Evolutionary conservation across 2,329 filamentous ascomycete genomes (phyloP), one percentile per base, ranked within the genome.

Genomic region (Alternaria sp.): DNA sequence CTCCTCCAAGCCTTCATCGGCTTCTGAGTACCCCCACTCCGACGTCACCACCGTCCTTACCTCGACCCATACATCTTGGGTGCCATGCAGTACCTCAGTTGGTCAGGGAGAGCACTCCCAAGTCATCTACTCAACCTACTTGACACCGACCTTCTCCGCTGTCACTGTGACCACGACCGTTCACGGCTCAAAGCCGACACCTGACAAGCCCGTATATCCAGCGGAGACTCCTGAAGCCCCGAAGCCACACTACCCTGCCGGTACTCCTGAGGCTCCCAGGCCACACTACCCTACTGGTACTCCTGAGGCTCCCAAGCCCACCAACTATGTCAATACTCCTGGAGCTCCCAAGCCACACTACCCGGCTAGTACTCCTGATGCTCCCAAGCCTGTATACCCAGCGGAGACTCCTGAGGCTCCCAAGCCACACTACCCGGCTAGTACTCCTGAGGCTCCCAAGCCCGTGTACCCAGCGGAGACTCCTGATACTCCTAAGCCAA

Each of bases 111-210:
- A 73, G 68, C 42, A 55, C 52, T 17, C 68, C 5, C 71, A 66
- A 34, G 69, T 66, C n/a, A 36, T 58, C 26, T 79, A 77, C 71
- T 76, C 72, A 3, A 79, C 77, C 52, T 80, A 75, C 68, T 63
- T 80, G n/a, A 78, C 75, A 5, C 54, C 72, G 5, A 68, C 68
- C n/a, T 74, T 70, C 65, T 68, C 66, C 55, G 68, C 74, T 1
- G 70, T 71, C 1, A 71, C 63, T 37, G 66, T 72, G 48, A 69
- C 69, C 23, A 73, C 72, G 39, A 68, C 68, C 29, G 74, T 73
- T 41, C 62, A 68, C 45, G 62, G 62, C 39, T 63, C 67, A 11
- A 56, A 59, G 58, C 57, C 63, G 48, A 68, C 61, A 14, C 14
- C 33, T 31, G 56, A 33, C 51, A 44, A 41, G 13, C 51, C 51